Evolutionary conservation across 768 basidiomycete species (phyloP).

Genomic region (Boletus edulis): DNA sequence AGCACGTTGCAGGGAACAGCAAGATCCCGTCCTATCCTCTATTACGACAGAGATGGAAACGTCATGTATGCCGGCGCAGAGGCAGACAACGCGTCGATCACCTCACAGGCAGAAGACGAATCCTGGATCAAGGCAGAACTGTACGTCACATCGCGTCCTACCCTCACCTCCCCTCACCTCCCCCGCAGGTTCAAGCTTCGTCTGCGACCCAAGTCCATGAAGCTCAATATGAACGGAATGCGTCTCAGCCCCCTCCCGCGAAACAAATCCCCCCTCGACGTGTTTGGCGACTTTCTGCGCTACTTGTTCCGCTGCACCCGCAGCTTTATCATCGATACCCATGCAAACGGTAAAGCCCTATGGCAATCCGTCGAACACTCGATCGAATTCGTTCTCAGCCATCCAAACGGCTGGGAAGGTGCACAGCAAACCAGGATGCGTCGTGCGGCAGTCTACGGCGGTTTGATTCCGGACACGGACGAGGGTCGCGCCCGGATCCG

Average conservation of each 20-base stretch:
- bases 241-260: slow-evolving; percentile 64
- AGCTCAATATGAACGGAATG: slow-evolving; percentile 83
- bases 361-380: slow-evolving; percentile 71
- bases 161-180: not conserved
- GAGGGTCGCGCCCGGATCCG: slow-evolving; percentile 70
- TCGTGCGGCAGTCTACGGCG: slow-evolving; percentile 66
- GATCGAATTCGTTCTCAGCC: slow-evolving; percentile 72
- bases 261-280: slow-evolving; percentile 66
- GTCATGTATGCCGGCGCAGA: slow-evolving; percentile 78
- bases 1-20: slow-evolving; percentile 81
- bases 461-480: slow-evolving; percentile 72
- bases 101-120: slow-evolving; percentile 72
- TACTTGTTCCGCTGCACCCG: slow-evolving; percentile 75
- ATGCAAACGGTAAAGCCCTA: slow-evolving; percentile 66
- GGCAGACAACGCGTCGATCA: slow-evolving; percentile 57
- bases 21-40: slow-evolving; percentile 80
- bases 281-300: slow-evolving; percentile 76
- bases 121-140: slow-evolving; percentile 74
- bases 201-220: slow-evolving; percentile 73
- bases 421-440: slow-evolving; percentile 77
- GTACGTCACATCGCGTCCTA: slow-evolving; percentile 40
- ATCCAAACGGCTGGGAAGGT: slow-evolving; percentile 83
- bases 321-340: slow-evolving; percentile 77
- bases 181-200: slow-evolving; percentile 71
- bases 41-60: slow-evolving; percentile 63